Percentiles rank a stretch among this genome's conserved stretches.
Evolutionary conservation across 768 basidiomycete genomes (phyloP).

Genomic region (Mycena albidolilacea): DNA sequence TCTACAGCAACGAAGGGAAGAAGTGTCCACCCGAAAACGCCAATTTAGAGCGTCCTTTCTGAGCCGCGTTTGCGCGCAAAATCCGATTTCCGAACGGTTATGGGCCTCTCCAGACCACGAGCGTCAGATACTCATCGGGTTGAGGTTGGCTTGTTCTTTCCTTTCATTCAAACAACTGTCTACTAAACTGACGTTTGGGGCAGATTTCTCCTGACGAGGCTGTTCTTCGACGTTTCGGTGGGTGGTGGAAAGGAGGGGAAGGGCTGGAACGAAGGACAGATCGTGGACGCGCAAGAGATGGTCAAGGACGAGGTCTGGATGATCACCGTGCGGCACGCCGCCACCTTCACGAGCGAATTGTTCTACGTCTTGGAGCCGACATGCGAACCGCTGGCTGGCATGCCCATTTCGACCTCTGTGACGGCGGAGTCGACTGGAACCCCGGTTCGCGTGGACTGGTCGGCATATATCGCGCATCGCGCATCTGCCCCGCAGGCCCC

Average conservation of each 20-base stretch:
- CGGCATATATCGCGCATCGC: slow-evolving; percentile 62
- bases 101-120: slow-evolving; percentile 75
- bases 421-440: neutral
- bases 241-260: slow-evolving; percentile 52
- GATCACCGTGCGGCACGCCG: slow-evolving; percentile 52
- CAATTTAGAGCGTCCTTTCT: slow-evolving; percentile 69
- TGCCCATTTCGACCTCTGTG: neutral
- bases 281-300: slow-evolving; percentile 68
- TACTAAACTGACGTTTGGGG: neutral
- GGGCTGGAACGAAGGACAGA: slow-evolving; percentile 52
- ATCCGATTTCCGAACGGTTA: slow-evolving; percentile 59
- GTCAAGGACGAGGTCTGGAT: slow-evolving; percentile 74
- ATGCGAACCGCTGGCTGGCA: slow-evolving; percentile 62
- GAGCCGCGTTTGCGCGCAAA: slow-evolving; percentile 47
- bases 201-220: slow-evolving; percentile 75
- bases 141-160: slow-evolving; percentile 60
- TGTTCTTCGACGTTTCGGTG: slow-evolving; percentile 76
- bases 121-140: slow-evolving; percentile 68
- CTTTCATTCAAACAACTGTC: neutral
- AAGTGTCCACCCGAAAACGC: slow-evolving; percentile 53
- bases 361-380: slow-evolving; percentile 79
- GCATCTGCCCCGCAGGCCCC: slow-evolving; percentile 12
- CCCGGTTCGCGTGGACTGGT: slow-evolving; percentile 76
- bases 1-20: slow-evolving; percentile 64
- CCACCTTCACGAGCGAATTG: slow-evolving; percentile 43